Evolutionary conservation across 164 flowering plant genomes (phyloP).

Genomic region (Vitis amurensis): DNA sequence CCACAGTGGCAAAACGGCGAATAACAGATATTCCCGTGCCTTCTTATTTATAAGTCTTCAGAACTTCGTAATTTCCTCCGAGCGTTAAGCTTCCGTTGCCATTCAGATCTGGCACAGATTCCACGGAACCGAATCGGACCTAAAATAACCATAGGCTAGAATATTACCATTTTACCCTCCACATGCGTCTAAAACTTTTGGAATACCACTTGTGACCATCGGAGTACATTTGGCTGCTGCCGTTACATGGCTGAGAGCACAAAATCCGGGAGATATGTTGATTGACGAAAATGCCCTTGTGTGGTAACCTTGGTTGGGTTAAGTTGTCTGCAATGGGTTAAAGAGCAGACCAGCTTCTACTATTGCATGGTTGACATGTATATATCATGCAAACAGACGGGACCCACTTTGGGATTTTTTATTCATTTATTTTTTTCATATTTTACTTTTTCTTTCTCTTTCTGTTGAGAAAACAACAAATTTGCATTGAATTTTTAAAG

Average conservation of each 20-base stretch:
- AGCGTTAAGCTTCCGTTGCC: neutral
- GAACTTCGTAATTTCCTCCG: conserved; percentile 5
- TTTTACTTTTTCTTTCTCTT: too few relatives aligned
- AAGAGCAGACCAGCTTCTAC: too few relatives aligned
- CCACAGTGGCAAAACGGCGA: conserved; percentile 3
- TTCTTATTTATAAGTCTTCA: too few relatives aligned
- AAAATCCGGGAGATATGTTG: neutral
- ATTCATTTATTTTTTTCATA: too few relatives aligned
- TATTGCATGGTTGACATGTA: too few relatives aligned
- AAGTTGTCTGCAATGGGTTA: too few relatives aligned
- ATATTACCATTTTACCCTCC: neutral
- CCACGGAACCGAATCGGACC: too few relatives aligned
- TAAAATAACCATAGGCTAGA: neutral
- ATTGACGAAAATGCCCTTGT: neutral
- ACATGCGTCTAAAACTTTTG: neutral
- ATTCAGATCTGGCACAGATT: too few relatives aligned
- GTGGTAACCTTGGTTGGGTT: neutral
- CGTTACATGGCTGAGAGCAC: conserved; percentile 1
- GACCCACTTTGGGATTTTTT: too few relatives aligned
- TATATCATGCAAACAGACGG: too few relatives aligned
- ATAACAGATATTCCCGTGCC: neutral
- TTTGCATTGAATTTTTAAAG: too few relatives aligned
- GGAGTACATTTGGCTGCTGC: conserved; percentile 1
- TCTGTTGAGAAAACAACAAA: too few relatives aligned
- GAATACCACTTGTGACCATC: neutral